phyloP scores from a whole-genome alignment of 768 basidiomycete genomes.

The Suillus alpinus region DNA sequence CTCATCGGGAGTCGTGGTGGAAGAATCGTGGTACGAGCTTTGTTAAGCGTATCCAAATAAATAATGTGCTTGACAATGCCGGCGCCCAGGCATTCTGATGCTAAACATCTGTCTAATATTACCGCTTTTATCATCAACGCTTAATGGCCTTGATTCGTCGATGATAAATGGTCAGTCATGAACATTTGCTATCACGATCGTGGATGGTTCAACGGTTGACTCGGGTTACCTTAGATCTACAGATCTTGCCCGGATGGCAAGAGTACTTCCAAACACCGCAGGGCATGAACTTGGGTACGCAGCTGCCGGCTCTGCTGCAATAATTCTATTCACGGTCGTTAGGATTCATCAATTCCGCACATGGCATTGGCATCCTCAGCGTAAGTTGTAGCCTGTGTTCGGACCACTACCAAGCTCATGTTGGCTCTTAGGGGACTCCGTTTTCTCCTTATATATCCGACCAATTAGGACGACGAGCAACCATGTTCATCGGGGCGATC shows the following conservation, averaged over 20 bases:
- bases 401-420: neutral
- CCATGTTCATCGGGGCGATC: slow-evolving; percentile 57
- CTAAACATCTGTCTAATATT: slow-evolving; percentile 59
- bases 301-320: neutral
- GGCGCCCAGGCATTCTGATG: slow-evolving; percentile 47
- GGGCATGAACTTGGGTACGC: slow-evolving; percentile 48
- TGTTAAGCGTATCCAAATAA: neutral
- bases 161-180: slow-evolving; percentile 47
- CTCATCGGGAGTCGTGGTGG: slow-evolving; percentile 62
- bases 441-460: slow-evolving; percentile 64
- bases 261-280: slow-evolving; percentile 50
- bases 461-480: slow-evolving; percentile 52
- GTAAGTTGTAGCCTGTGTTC: slow-evolving; percentile 28
- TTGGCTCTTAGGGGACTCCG: slow-evolving; percentile 48
- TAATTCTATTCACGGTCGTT: neutral
- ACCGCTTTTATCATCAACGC: slow-evolving; percentile 61
- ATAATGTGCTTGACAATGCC: neutral
- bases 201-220: slow-evolving; percentile 34
- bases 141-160: slow-evolving; percentile 69
- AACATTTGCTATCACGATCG: neutral
- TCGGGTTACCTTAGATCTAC: slow-evolving; percentile 47
- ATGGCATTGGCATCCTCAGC: slow-evolving; percentile 53
- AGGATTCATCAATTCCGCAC: slow-evolving; percentile 67
- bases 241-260: slow-evolving; percentile 68
- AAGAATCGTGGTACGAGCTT: slow-evolving; percentile 47